phyloP scores from a whole-genome alignment of 2,329 filamentous ascomycete species.

The Immersiporthe knoxdaviesiana region DNA sequence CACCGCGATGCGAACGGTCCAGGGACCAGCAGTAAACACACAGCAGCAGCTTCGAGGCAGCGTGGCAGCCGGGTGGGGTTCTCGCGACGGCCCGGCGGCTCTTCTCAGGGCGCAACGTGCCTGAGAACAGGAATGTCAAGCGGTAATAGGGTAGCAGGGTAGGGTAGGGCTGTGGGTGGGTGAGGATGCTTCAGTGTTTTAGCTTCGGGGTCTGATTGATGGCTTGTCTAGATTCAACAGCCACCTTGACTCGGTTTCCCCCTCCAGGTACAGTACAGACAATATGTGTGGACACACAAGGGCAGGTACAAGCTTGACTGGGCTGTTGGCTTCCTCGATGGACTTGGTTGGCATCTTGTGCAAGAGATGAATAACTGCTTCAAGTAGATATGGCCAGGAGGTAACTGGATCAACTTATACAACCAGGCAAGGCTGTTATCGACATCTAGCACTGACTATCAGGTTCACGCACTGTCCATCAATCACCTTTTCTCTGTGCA shows the following conservation, averaged over 20 bases:
- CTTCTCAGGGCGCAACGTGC: not conserved
- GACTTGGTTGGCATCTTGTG: not conserved
- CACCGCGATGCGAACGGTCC: not conserved
- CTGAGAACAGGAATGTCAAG: not conserved
- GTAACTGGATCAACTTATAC: not conserved
- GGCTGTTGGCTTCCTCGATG: not conserved
- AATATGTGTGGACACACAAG: too few species aligned
- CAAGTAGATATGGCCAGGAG: not conserved
- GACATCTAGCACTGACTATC: too few species aligned
- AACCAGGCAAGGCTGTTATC: not conserved
- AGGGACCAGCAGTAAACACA: not conserved
- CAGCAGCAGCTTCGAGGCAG: not conserved
- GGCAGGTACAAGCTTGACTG: not conserved
- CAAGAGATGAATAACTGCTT: not conserved
- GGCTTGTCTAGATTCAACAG: not conserved
- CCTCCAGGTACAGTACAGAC: not conserved
- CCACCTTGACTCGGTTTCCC: not conserved
- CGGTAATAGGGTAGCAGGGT: not conserved
- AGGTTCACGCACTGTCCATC: too few species aligned
- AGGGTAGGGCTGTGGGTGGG: not conserved
- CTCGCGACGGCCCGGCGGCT: slow-evolving; percentile 21
- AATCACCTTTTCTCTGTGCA: too few species aligned
- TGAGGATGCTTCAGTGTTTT: not conserved
- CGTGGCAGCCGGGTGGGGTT: slow-evolving; percentile 1
- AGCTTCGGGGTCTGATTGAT: not conserved